phyloP scores from a whole-genome alignment of 1,139 yeast species.

The Hansenula lynferdii region DNA sequence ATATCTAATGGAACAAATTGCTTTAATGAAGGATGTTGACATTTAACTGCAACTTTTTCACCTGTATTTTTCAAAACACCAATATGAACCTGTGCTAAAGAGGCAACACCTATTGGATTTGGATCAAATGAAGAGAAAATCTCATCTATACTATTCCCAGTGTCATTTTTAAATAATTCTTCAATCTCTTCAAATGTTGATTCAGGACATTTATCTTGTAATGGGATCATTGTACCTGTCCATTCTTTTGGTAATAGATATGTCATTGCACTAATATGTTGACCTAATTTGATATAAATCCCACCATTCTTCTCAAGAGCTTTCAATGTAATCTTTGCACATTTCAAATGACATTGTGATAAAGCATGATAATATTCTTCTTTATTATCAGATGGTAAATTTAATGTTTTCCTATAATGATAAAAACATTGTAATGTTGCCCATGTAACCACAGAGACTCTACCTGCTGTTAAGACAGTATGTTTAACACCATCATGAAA shows the following conservation, averaged over 20 bases:
- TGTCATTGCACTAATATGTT: slow-evolving; percentile 88
- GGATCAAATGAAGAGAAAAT: slow-evolving; percentile 63
- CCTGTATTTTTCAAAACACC: slow-evolving; percentile 61
- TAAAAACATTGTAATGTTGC: slow-evolving; percentile 63
- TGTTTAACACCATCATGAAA: slow-evolving; percentile 31
- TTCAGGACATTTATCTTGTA: slow-evolving; percentile 87
- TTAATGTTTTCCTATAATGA: slow-evolving; percentile 56
- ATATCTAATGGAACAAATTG: slow-evolving; percentile 92
- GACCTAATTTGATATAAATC: slow-evolving; percentile 89
- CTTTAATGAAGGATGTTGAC: slow-evolving; percentile 86
- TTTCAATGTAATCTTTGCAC: slow-evolving; percentile 73
- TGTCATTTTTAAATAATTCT: slow-evolving; percentile 60
- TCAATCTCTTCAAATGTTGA: slow-evolving; percentile 68
- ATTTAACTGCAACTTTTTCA: slow-evolving; percentile 83
- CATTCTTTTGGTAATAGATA: slow-evolving; percentile 89
- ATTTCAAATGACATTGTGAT: slow-evolving; percentile 58
- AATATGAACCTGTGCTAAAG: slow-evolving; percentile 90
- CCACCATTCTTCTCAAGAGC: slow-evolving; percentile 91
- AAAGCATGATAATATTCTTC: slow-evolving; percentile 54
- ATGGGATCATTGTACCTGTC: slow-evolving; percentile 91
- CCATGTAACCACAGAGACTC: slow-evolving; percentile 58
- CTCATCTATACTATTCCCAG: slow-evolving; percentile 60
- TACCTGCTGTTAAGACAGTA: slow-evolving; percentile 36
- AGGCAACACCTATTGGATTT: slow-evolving; percentile 89
- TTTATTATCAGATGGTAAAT: slow-evolving; percentile 37